Percentiles rank a stretch among this genome's conserved stretches.
These are phyloP conservation scores for Brassica hybrid DNA, from an alignment of 441 rosid genomes.

Conservation along the genomic window DNA sequence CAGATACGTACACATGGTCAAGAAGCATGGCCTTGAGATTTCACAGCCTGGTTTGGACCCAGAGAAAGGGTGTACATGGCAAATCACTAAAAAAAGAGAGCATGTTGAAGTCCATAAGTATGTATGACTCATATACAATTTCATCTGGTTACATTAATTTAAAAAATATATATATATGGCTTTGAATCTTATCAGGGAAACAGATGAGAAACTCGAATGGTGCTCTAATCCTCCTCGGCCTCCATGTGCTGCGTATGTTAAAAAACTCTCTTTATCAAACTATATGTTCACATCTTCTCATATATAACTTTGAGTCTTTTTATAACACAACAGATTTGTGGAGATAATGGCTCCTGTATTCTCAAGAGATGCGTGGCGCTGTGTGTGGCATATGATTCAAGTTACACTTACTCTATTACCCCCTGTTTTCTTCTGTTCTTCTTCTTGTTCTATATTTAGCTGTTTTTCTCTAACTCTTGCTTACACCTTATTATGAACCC, in stretches of 20 bases:
- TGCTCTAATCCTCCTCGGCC: slow-evolving; percentile 82
- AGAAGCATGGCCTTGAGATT: slow-evolving; percentile 89
- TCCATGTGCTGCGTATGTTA: slow-evolving; percentile 97
- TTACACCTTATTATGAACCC: slow-evolving; percentile 19
- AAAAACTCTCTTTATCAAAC: slow-evolving; percentile 14
- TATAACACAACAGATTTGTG: slow-evolving; percentile 69
- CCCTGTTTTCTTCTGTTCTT: background rate
- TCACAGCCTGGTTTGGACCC: slow-evolving; percentile 98
- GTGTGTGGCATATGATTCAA: slow-evolving; percentile 99
- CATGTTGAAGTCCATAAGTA: slow-evolving; percentile 86
- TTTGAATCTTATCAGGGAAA: slow-evolving; percentile 52
- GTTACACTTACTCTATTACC: slow-evolving; percentile 39
- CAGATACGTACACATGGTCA: slow-evolving; percentile 80
- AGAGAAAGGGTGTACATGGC: slow-evolving; percentile 82
- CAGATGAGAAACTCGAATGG: slow-evolving; percentile 84
- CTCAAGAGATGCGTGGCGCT: slow-evolving; percentile 95
- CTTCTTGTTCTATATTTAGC: background rate
- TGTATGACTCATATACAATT: background rate
- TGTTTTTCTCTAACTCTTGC: background rate
- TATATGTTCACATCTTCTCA: slow-evolving; percentile 2
- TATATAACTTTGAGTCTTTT: slow-evolving; percentile 12
- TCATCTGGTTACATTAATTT: slow-evolving; percentile 28
- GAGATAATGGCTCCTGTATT: slow-evolving; percentile 99
- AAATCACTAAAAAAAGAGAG: slow-evolving; percentile 94
- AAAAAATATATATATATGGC: background rate